Conservation (phyloP, 371 early-diverging fungal species). For the Thermomucor indicae-seudaticae region DNA sequence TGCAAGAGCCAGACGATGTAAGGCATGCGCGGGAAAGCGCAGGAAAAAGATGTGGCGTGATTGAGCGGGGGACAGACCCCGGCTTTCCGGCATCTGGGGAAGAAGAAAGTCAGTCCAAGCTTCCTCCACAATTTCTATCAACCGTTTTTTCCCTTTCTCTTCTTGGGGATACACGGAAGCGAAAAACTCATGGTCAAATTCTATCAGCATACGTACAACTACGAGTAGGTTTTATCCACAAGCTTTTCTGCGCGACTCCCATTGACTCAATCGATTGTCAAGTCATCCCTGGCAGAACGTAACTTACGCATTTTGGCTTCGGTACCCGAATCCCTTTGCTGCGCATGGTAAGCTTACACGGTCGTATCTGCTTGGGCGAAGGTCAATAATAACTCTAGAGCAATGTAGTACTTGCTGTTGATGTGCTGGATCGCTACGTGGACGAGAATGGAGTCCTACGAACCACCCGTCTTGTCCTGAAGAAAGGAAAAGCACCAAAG, state of each 20-base stretch:
- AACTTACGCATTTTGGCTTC: slow-evolving; percentile 84
- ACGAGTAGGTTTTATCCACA: slow-evolving; percentile 51
- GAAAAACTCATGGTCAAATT: slow-evolving; percentile 61
- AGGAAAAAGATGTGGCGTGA: no score
- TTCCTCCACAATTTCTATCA: no score
- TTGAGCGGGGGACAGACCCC: no score
- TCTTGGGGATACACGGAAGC: neutral
- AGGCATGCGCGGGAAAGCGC: no score
- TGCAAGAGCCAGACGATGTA: no score
- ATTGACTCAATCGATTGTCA: slow-evolving; percentile 3
- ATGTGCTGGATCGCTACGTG: slow-evolving; percentile 86
- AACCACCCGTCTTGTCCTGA: slow-evolving; percentile 86
- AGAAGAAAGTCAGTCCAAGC: no score
- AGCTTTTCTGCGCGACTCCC: neutral
- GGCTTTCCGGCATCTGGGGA: no score
- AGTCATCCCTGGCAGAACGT: slow-evolving; percentile 83
- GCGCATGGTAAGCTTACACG: slow-evolving; percentile 62
- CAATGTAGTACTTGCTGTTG: slow-evolving; percentile 70
- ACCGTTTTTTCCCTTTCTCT: no score
- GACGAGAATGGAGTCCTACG: slow-evolving; percentile 79
- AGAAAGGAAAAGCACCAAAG: slow-evolving; percentile 82
- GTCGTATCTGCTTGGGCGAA: neutral
- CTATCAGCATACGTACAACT: slow-evolving; percentile 70
- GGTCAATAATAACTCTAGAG: neutral
- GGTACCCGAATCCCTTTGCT: slow-evolving; percentile 98